Base-by-base conservation (phyloP, 805 yeast genomes). In the Metschnikowia orientalis region DNA sequence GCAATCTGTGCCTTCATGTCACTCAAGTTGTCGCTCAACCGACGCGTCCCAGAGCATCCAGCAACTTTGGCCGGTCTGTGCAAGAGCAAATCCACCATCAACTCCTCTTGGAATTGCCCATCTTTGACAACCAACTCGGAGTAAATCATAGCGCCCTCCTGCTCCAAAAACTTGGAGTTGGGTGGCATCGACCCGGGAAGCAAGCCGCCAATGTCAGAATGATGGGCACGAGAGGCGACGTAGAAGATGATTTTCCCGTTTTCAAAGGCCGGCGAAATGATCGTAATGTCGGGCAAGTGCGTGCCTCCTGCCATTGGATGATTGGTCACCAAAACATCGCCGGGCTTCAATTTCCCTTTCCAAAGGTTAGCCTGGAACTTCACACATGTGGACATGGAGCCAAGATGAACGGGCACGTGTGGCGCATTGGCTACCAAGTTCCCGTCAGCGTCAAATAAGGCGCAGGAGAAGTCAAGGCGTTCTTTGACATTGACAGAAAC, bases 181-280 rank as follows among this genome's bases (percentile, higher is more conserved):
- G 96, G 95, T 10, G 97, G 96, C 88, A 89, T 87, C 0, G 95
- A 82, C 1, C 97, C 97, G 1, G 97, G 95, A 21, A 86, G 61
- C 37, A 81, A 75, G 9, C 95, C 94, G 11, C 97, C 97, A 51
- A 90, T 89, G 57, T 89, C 97, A 5, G 96, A 89, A 60, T 90
- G 97, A 59, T 89, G 97, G 2, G 96, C 97, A 44, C 97, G 70
- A 0, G 95, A 81, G 1, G 97, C 97, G 9, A 86, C 88, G 68
- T 86, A 89, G 55, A 89, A 89, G 17, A 87, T 74, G 5, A 66
- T 72, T 14, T 62, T 67, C 16, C 49, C 40, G 13, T 47, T 39
- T 18, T 67, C 67, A 51, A 86, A 82, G 2, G 89, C 88, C 0
- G 97, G 97, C 0, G 96, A 84, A 27, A 90, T 79, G 8, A 89